phyloP scores from a whole-genome alignment of 2,329 filamentous ascomycete genomes.

The Leptographium lundbergii region DNA sequence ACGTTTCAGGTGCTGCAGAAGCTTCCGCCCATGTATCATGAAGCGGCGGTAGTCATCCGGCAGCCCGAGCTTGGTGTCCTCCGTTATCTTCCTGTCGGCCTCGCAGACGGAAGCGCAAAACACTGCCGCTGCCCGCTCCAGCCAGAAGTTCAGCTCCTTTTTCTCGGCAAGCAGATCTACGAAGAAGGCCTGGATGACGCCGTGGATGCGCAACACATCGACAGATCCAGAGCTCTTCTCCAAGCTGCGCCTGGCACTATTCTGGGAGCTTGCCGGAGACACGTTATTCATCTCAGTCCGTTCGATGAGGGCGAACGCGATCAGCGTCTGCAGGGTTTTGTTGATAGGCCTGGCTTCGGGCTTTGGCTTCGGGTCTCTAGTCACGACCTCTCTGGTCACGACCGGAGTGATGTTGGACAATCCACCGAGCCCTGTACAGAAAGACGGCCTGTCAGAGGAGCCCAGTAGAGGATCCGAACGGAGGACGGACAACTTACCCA shows the following conservation, averaged over 20 bases:
- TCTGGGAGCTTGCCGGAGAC: constrained; percentile 27
- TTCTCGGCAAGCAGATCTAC: constrained; percentile 30
- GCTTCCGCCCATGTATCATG: constrained; percentile 34
- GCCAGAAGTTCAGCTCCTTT: constrained; percentile 31
- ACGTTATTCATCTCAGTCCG: constrained; percentile 32
- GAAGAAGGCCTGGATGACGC: constrained; percentile 41
- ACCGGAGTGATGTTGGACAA: constrained; percentile 33
- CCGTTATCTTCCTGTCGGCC: constrained; percentile 29
- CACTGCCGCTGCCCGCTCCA: constrained; percentile 32
- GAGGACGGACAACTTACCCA: constrained; percentile 28
- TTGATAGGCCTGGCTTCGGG: constrained; percentile 26
- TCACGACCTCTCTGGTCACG: constrained; percentile 32
- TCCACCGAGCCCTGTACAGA: constrained; percentile 26
- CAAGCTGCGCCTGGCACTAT: constrained; percentile 23
- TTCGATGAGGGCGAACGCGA: constrained; percentile 38
- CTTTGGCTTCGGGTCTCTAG: constrained; percentile 24
- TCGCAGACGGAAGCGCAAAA: constrained; percentile 37
- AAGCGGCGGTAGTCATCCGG: constrained; percentile 41
- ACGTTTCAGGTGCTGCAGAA: constrained; percentile 29
- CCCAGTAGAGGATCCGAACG: neutral
- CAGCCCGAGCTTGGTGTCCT: constrained; percentile 27
- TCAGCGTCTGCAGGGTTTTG: constrained; percentile 36
- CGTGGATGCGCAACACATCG: constrained; percentile 37
- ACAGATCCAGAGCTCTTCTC: constrained; percentile 31
- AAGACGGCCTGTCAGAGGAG: neutral